Base-by-base conservation (phyloP, 768 basidiomycete genomes). In the Boletales sp. region DNA sequence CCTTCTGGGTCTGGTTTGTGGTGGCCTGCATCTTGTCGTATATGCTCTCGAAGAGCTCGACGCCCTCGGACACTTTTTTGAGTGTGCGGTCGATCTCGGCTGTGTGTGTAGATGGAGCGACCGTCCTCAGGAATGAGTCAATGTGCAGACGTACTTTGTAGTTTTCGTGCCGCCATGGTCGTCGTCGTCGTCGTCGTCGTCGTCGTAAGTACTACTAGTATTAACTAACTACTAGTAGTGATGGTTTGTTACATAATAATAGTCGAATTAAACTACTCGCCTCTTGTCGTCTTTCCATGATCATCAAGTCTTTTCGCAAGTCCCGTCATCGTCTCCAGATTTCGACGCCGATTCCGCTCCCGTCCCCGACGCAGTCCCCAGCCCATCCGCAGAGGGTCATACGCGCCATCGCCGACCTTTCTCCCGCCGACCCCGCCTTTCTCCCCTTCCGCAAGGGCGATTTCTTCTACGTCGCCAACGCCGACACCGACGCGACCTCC, bases 41-140 rank as follows among this genome's bases (percentile, higher is more conserved):
- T 69, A 96, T 94, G 72, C 79, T 84, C 72, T 94, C 92, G 66
- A 94, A 94, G 69, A 89, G 80, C 75, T 93, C 91, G 60, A 98
- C 94, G 58, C 96, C 96, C 71, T 94, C 91, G 33, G 86, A 62
- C 58, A 99, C 94, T 78, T 93, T 94, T 80, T 99, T 99, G 64
- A 98, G 77, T 43, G 95, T 98, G 66, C 90, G 84, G 83, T 98
- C 96, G 59, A 99, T 97, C 75, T 99, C 96, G 70, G 92, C 95
- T 99, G 72, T 11, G 36, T 34, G 17, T 35, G 14, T 4, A 8
- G n/a, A 41, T 34, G 11, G 14, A 2, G 19, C 17, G 19, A 31
- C 14, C 17, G 28, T 15, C 34, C 5, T 1, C 19, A 5, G 7
- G n/a, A 28, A 4, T 12, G 8, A 4, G 21, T 11, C 10, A 13